Evolutionary conservation across 2,329 filamentous ascomycete species (phyloP), one percentile per base, ranked within the genome.

Genomic region (Penicillium expansum): DNA sequence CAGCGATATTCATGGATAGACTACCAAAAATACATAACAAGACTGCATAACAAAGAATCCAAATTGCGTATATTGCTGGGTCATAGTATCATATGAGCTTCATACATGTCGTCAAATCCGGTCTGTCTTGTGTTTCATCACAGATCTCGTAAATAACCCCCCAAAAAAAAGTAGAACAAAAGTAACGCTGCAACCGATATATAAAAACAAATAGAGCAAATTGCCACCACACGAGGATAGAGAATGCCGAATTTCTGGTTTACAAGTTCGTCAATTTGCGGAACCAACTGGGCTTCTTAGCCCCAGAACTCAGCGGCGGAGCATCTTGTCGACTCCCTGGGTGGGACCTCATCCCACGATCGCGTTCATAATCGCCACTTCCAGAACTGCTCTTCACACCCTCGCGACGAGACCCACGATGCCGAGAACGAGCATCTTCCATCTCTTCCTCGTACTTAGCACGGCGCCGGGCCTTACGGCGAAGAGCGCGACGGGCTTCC

Each of bases 361-460:
- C 71, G 52, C 73, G 71, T 52, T 77, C 73, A 35, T 74, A 71
- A 47, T 75, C 74, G 22, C 70, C 73, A 58, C 73, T 76, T 22
- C 71, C 72, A 33, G 74, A 77, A 58, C 74, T 77, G 45, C 73
- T 76, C 62, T 73, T 75, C 30, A 70, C 53, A n/a, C 64, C 66
- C 13, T 69, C 70, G 10, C 68, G 67, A 14, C 71, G 71, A 18
- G 65, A 64, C n/a, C 71, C 70, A 20, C 72, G 69, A 29, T 65
- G 70, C 27, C 68, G 64, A 0, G 71, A 61, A 44, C 75, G 72
- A 22, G 68, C 56, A 39, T 76, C 73, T 16, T 76, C 72, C 39
- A 73, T 67, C 52, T 78, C 76, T 30, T 74, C 70, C 29, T 78
- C 76, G 49, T 78, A 75, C 55, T 72, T 75, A 18, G 76, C 71